Base-by-base conservation (phyloP, 2,329 filamentous ascomycete species). In the Aureobasidium sp. region DNA sequence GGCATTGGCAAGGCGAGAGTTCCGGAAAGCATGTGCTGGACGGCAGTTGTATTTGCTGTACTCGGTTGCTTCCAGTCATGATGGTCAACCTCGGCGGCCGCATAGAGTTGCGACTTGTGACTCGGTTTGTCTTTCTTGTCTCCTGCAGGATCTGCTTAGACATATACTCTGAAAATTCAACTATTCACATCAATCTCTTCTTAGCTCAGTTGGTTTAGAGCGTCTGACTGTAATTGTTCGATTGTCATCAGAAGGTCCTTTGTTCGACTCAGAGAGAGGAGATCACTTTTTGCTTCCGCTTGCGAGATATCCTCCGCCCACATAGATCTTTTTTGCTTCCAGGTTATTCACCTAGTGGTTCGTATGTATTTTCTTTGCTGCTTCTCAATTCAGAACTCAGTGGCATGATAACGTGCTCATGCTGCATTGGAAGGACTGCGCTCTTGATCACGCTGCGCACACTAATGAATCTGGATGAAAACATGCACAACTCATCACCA, bases 181-280 rank as follows among this genome's bases (percentile, higher is more conserved):
- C 21, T 21, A 21, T 21, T 21, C 21, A 21, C 21, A 21, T 21
- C 50, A 54, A 54, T 54, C 50, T 54, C 50, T 42, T 42, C 50
- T 54, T 54, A 54, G 50, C 50, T 54, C 50, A 54, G 50, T 54
- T 54, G 50, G 50, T 54, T 54, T 54, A 54, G 50, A 54, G 50
- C 50, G 50, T 54, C 50, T 54, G 50, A 54, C 50, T 54, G 50
- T 54, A 54, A 54, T 54, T 54, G 50, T 32, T 54, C n/a, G 27
- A 54, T 54, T 54, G 50, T 54, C 37, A 54, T 54, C 50, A 54
- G 50, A 54, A 54, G 50, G 50, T 54, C 50, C 50, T 54, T 54
- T 54, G 50, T 54, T 54, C 50, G 50, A 54, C 50, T 54, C 50
- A 42, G 50, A 54, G 50, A 54, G 50, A 42, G 50, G 50, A 54